Base-by-base conservation (phyloP, 345 rosid genomes). In the Excoecaria agallocha region DNA sequence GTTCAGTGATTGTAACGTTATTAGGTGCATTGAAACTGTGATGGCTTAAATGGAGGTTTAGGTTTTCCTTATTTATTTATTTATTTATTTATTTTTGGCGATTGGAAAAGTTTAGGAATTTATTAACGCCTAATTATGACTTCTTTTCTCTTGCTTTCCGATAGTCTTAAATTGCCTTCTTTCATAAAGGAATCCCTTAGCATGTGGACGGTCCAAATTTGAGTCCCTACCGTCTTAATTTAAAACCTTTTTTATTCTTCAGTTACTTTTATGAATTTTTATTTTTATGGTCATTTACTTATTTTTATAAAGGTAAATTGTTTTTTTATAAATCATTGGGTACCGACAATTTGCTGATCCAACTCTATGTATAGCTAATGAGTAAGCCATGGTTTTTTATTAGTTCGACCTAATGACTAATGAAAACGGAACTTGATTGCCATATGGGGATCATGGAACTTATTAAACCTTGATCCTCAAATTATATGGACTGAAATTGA, bases 131-230 rank as follows among this genome's bases (percentile, higher is more conserved):
- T 70, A 70, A 54, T 79, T 69, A 45, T 17, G 73, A 74, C 25
- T 12, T 8, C 3, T 16, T 60, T 24, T 8, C 62, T 46, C 46
- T 45, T 66, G 64, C 12, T 24, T 39, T 43, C 50, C 25, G 1
- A 76, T 15, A 50, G 24, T 50, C 19, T 55, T 37, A 25, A 20
- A 24, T 57, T 73, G 55, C 56, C 84, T 71, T 78, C 59, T n/a
- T 24, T 35, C 56, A 22, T 20, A 67, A 64, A 69, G 81, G 77
- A 74, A 71, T 68, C 65, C 63, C n/a, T 35, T 74, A 57, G 74
- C 87, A 82, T 71, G 83, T 84, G 85, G 56, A 70, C 49, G 66
- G 78, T 77, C 79, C 84, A 74, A 70, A 66, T 15, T 45, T 12
- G 51, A 41, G 77, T 71, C 62, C 81, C 79, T 68, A 60, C 69